Evolutionary conservation across 768 basidiomycete species (phyloP).

Genomic region (Mycena indigotica): DNA sequence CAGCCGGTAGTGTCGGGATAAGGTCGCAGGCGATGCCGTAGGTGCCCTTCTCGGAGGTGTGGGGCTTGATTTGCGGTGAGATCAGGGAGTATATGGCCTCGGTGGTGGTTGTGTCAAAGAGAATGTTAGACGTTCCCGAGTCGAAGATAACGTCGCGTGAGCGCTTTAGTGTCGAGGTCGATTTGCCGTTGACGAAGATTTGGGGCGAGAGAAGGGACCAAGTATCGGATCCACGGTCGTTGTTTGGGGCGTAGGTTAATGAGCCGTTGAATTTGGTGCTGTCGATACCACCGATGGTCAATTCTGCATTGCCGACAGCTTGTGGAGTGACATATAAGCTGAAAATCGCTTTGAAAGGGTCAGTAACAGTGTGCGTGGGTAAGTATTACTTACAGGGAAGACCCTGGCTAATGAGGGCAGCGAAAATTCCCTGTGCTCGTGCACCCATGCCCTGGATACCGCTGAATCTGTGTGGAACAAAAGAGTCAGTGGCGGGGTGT

Average conservation of each 20-base stretch:
- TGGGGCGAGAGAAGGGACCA: constrained; percentile 50
- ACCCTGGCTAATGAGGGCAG: constrained; percentile 46
- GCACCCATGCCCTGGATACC: constrained; percentile 47
- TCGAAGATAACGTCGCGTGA: constrained; percentile 54
- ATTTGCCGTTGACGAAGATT: constrained; percentile 56
- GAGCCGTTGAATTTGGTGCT: constrained; percentile 48
- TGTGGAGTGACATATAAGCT: constrained; percentile 52
- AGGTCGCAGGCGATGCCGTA: constrained; percentile 55
- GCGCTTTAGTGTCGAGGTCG: constrained; percentile 42
- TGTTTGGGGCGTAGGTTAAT: constrained; percentile 40
- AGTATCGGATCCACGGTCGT: constrained; percentile 12
- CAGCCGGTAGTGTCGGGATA: constrained; percentile 50
- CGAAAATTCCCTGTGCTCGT: constrained; percentile 52
- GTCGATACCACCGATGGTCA: constrained; percentile 57
- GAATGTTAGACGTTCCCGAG: constrained; percentile 57
- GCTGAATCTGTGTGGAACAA: too few relatives aligned
- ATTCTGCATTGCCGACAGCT: constrained; percentile 49
- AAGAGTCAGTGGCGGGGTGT: too few relatives aligned
- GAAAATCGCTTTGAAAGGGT: constrained; percentile 43
- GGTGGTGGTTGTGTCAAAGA: constrained; percentile 50
- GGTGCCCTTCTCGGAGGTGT: constrained; percentile 52
- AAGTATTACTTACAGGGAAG: constrained; percentile 44
- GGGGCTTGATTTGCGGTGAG: constrained; percentile 55
- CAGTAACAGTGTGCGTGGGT: neutral
- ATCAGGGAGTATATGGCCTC: constrained; percentile 62